Base-by-base conservation (phyloP, 2,329 filamentous ascomycete species). In the Cladophialophora exuberans region DNA sequence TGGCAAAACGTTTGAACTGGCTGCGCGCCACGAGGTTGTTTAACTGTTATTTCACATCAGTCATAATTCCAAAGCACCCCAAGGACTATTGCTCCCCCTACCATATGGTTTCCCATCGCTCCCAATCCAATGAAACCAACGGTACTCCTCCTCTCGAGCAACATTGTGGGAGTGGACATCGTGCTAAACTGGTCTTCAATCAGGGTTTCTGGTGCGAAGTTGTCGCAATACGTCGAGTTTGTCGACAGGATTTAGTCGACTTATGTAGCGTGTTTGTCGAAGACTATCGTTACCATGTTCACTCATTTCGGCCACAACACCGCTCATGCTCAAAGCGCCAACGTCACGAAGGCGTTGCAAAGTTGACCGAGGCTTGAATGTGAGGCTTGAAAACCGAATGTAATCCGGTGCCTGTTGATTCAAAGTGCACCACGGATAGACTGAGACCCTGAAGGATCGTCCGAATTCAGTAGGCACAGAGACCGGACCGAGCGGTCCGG, bases 1-100 rank as follows among this genome's bases (percentile, higher is more conserved):
- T 42, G n/a, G 38, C 38, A 23, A 42, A 42, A 42, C 38, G 18
- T 42, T 42, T 42, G 38, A 42, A 42, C 20, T 42, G 38, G 38
- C 38, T 42, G 17, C 38, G 22, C 38, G 38, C 13, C 13, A 42
- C 38, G 38, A 42, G 38, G 38, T 42, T 42, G 17, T 42, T 42
- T 2, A 42, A 23, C 38, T 42, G 36, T 6, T 42, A 10, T 11
- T 42, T 42, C 38, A 13, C 13, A 23, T 42, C 38, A 42, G 38
- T 20, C 15, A 36, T 15, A 13, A 42, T 22, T 42, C 23, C 38
- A 11, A 4, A 42, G 13, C 11, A 4, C 17, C 18, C 38, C 17
- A 31, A 42, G 38, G 22, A 18, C 11, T 42, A 20, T 42, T 17
- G 38, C 18, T 4, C 22, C 10, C 22, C 38, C 23, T 3, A 42